Evolutionary conservation across 768 basidiomycete genomes (phyloP), one percentile per base, ranked within the genome.

Genomic region (Phaeotremella skinneri): DNA sequence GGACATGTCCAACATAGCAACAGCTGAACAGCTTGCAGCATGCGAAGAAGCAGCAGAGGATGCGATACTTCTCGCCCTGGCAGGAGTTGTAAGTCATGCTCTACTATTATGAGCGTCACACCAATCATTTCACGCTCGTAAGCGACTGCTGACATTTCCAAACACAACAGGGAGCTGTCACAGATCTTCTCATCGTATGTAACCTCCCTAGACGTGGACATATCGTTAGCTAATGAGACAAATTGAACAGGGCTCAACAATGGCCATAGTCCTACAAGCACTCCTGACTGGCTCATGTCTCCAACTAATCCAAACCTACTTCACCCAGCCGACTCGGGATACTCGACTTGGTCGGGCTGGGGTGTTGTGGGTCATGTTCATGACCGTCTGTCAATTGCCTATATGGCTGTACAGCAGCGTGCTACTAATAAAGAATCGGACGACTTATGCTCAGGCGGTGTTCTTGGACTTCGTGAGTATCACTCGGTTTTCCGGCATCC

Each of bases 11-110:
- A n/a, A n/a, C n/a, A n/a, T n/a, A n/a, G n/a, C n/a, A n/a, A n/a
- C n/a, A n/a, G n/a, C n/a, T n/a, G n/a, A n/a, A n/a, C n/a, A n/a
- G n/a, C n/a, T n/a, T n/a, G n/a, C n/a, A n/a, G n/a, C n/a, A n/a
- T n/a, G n/a, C 45, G 9, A n/a, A 26, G 13, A 91, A 80, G 59
- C 87, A 82, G 63, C 89, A 87, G 4, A 37, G 17, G 34, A 37
- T 37, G 34, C 34, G 9, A 7, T 7, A 37, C 34, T 37, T 37
- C 34, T 37, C 34, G 34, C 34, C 17, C 17, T 37, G 34, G 34
- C 34, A 17, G 34, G 34, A 37, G 7, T 37, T 37, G 34, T 37
- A 17, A 37, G 34, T 37, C 34, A 7, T n/a, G n/a, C 34, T 37
- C 34, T 17, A 7, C 34, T 17, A 37, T 37, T 37, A 7, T 17